These are phyloP conservation scores for Citrus reticulata DNA, from an alignment of 345 rosid genomes.

Conservation along the genomic window DNA sequence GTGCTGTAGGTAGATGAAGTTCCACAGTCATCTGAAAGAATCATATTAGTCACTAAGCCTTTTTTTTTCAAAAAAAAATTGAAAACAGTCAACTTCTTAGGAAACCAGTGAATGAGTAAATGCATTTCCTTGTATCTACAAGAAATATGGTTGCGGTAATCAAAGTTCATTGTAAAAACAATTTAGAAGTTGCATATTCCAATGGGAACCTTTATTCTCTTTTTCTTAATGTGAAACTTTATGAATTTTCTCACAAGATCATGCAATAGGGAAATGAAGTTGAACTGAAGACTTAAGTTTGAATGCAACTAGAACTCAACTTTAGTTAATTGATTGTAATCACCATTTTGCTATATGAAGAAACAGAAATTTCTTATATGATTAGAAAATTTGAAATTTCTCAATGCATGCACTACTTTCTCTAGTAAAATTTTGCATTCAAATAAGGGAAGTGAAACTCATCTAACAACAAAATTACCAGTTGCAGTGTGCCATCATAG, in stretches of 20 bases:
- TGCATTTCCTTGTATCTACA: background rate
- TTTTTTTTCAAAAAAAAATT: too few species aligned
- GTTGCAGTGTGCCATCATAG: slow-evolving; percentile 35
- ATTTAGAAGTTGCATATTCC: background rate
- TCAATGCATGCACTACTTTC: background rate
- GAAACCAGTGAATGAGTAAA: background rate
- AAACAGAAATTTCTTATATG: background rate
- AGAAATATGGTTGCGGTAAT: background rate
- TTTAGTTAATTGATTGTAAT: background rate
- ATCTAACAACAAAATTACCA: slow-evolving; percentile 34
- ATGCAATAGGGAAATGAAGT: background rate
- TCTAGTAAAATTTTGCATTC: background rate
- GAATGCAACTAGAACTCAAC: background rate
- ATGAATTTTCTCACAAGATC: background rate
- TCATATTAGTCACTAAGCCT: background rate
- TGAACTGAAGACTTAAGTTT: background rate
- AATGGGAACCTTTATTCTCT: too few species aligned
- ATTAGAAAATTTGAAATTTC: background rate
- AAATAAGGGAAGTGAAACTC: background rate
- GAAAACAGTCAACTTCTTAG: background rate
- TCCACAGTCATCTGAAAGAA: slow-evolving; percentile 38
- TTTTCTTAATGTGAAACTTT: background rate
- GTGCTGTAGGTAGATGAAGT: slow-evolving; percentile 41
- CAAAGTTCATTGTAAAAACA: background rate
- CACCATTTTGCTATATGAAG: background rate